Conservation (phyloP, 345 rosid species). For the Psidium guajava region DNA sequence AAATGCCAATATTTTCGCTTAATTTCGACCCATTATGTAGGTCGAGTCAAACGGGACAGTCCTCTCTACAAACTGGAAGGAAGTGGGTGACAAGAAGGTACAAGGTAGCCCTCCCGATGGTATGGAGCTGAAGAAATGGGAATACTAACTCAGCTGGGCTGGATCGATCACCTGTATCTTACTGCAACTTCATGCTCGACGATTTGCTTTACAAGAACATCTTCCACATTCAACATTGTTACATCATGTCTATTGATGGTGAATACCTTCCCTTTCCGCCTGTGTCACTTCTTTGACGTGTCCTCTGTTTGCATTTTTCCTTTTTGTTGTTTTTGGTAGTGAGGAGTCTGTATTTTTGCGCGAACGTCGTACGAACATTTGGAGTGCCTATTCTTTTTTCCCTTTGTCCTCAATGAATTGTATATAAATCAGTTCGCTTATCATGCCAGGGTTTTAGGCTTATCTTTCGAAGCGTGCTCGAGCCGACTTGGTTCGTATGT, state of each 20-base stretch:
- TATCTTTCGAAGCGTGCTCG: too few species aligned
- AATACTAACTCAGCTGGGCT: constrained; percentile 10
- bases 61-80: constrained; percentile 78
- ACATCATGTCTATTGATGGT: not conserved
- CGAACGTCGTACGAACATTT: not conserved
- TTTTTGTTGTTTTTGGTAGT: not conserved
- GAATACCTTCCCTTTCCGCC: not conserved
- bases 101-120: constrained; percentile 75
- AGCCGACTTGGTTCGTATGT: too few species aligned
- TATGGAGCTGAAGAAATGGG: constrained; percentile 81
- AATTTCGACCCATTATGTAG: constrained; percentile 11
- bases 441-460: not conserved
- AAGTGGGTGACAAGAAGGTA: constrained; percentile 67
- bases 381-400: not conserved
- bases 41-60: constrained; percentile 74
- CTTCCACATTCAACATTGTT: not conserved
- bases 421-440: not conserved
- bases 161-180: not conserved
- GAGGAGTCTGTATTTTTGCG: not conserved
- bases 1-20: not conserved
- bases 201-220: not conserved
- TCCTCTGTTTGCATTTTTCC: not conserved
- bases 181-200: not conserved
- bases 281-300: not conserved
- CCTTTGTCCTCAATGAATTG: not conserved